Evolutionary conservation across 805 yeast genomes (phyloP).

Genomic region (Candida morakotiae): DNA sequence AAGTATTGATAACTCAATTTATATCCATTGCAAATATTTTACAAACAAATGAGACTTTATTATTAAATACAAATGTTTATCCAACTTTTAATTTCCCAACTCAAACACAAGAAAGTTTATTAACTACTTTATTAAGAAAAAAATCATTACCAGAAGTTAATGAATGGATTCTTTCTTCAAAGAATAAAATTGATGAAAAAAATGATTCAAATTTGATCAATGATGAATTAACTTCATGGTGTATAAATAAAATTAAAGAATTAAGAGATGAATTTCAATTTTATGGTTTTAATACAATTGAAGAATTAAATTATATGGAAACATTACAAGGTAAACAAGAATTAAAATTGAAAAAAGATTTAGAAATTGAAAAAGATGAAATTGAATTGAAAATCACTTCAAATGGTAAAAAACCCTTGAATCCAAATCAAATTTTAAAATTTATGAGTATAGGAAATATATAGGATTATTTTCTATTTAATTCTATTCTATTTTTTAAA

Average conservation of each 20-base stretch:
- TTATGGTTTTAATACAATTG: slow-evolving; percentile 55
- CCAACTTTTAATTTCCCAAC: slow-evolving; percentile 87
- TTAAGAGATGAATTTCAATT: slow-evolving; percentile 55
- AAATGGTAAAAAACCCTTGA: slow-evolving; percentile 23
- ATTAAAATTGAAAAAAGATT: slow-evolving; percentile 17
- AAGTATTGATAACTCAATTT: slow-evolving; percentile 77
- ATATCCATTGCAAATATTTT: slow-evolving; percentile 71
- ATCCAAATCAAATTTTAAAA: slow-evolving; percentile 32
- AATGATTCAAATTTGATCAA: slow-evolving; percentile 11
- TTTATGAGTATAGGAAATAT: slow-evolving; percentile 37
- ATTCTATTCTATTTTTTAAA: too few species aligned
- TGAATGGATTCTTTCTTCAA: slow-evolving; percentile 63
- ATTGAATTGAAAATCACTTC: slow-evolving; percentile 21
- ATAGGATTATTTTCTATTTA: not conserved
- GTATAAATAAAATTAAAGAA: slow-evolving; percentile 50
- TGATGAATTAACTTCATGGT: slow-evolving; percentile 70
- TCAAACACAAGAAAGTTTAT: slow-evolving; percentile 72
- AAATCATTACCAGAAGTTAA: slow-evolving; percentile 88
- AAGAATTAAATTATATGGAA: slow-evolving; percentile 36
- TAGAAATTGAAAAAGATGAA: slow-evolving; percentile 21
- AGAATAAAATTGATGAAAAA: slow-evolving; percentile 13
- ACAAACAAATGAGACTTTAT: slow-evolving; percentile 52
- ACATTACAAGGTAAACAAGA: slow-evolving; percentile 31
- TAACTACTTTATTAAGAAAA: slow-evolving; percentile 82
- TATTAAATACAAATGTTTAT: slow-evolving; percentile 69